These are phyloP conservation scores for Apophysomyces variabilis DNA, from an alignment of 371 early-diverging fungal genomes.

Conservation along the genomic window DNA sequence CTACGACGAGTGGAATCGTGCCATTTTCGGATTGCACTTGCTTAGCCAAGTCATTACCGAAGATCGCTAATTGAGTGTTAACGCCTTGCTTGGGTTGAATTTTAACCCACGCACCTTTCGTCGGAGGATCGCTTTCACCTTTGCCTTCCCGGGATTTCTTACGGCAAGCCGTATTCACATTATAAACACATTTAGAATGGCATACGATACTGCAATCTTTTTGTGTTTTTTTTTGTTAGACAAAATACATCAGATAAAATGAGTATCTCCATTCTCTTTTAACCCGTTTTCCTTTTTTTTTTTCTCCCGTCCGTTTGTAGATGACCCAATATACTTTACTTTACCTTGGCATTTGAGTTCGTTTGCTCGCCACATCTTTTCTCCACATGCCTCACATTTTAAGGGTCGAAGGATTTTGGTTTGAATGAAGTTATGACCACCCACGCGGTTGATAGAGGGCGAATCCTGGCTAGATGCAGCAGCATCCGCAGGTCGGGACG, in stretches of 20 bases:
- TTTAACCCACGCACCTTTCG: conserved; percentile 9
- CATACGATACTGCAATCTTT: conserved; percentile 44
- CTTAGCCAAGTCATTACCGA: conserved; percentile 44
- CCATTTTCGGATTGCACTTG: conserved; percentile 41
- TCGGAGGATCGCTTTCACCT: conserved; percentile 13
- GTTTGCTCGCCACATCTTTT: conserved; percentile 86
- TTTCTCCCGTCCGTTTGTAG: too few species aligned
- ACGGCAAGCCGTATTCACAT: conserved; percentile 32
- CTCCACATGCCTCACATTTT: conserved; percentile 84
- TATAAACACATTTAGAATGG: conserved; percentile 45
- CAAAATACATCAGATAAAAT: neutral
- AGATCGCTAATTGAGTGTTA: conserved; percentile 21
- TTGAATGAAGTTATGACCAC: conserved; percentile 60
- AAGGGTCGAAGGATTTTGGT: conserved; percentile 69
- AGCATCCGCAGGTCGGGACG: conserved; percentile 12
- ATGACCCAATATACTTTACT: neutral
- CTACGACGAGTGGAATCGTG: conserved; percentile 76
- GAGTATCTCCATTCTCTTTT: neutral
- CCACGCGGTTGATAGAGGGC: conserved; percentile 1
- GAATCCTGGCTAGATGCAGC: neutral
- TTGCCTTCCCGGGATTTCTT: conserved; percentile 28
- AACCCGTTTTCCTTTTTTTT: too few species aligned
- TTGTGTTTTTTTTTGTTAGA: too few species aligned
- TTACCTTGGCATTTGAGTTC: conserved; percentile 79
- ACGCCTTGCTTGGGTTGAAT: neutral